A percentile compares a stretch with the other conserved stretches of the same genome.
These are phyloP conservation scores for Thalassiosira mediterranea DNA, from an alignment of 352 stramenopile species.

Conservation along the genomic window DNA sequence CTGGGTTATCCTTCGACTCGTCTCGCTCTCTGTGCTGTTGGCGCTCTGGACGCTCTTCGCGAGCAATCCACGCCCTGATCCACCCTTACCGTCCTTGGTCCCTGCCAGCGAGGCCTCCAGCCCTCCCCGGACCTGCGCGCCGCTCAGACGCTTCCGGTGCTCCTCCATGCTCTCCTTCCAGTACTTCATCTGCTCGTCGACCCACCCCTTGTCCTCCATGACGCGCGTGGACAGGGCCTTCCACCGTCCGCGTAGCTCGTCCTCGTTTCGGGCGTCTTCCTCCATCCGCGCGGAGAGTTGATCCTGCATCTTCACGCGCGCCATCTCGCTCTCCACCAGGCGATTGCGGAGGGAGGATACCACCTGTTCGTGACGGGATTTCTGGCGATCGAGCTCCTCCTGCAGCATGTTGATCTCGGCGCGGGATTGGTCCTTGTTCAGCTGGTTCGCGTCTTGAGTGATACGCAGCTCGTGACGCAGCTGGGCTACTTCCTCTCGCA, in stretches of 20 bases:
- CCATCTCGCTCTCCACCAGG: slow-evolving; percentile 40
- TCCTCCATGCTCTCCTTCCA: slow-evolving; percentile 43
- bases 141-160: slow-evolving; percentile 11
- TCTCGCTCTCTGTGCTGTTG: no score
- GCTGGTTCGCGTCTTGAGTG: slow-evolving; percentile 22
- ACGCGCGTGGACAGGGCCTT: slow-evolving; percentile 19
- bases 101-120: background rate
- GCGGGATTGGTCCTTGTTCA: slow-evolving; percentile 36
- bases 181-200: slow-evolving; percentile 36
- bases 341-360: slow-evolving; percentile 20
- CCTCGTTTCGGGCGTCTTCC: slow-evolving; percentile 9
- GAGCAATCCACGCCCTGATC: background rate
- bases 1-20: background rate
- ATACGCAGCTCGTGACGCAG: slow-evolving; percentile 25
- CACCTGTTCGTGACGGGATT: slow-evolving; percentile 31
- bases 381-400: slow-evolving; percentile 23
- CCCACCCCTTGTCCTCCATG: slow-evolving; percentile 27
- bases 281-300: slow-evolving; percentile 14
- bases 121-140: slow-evolving; percentile 18
- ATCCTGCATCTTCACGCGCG: slow-evolving; percentile 38
- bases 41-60: no score
- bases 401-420: slow-evolving; percentile 33
- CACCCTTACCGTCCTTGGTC: background rate
- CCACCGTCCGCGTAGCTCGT: slow-evolving; percentile 20
- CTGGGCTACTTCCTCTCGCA: slow-evolving; percentile 19